Evolutionary conservation across 345 rosid species (phyloP).

Genomic region (Balakata baccata): DNA sequence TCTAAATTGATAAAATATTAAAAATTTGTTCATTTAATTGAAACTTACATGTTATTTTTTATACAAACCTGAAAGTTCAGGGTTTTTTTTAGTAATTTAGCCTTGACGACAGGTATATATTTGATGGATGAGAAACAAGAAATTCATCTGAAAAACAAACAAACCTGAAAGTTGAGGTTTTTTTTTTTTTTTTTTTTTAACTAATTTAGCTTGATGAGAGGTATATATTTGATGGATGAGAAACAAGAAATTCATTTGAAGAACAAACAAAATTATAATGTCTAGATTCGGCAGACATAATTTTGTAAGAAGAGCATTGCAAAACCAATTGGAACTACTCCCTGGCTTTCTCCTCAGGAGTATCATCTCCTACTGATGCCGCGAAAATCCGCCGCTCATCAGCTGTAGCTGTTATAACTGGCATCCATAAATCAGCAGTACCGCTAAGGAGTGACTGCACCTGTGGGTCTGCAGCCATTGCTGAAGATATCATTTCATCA

Average conservation of each 20-base stretch:
- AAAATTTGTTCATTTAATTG: too few species aligned
- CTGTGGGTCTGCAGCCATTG: conserved; percentile 65
- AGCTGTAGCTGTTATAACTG: conserved; percentile 74
- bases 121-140: too few species aligned
- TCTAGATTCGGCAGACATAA: background rate
- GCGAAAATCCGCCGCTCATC: conserved; percentile 63
- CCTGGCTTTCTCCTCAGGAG: conserved; percentile 11
- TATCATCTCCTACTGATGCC: conserved; percentile 32
- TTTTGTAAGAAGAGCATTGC: background rate
- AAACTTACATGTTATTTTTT: too few species aligned
- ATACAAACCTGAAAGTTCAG: too few species aligned
- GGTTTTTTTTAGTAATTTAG: too few species aligned
- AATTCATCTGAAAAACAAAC: background rate
- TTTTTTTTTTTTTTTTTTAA: too few species aligned
- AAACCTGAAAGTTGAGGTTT: too few species aligned
- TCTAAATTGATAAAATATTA: too few species aligned
- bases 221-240: background rate
- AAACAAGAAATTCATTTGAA: background rate
- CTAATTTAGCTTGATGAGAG: too few species aligned
- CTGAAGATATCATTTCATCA: conserved; percentile 78
- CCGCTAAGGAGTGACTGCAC: conserved; percentile 68
- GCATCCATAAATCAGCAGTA: conserved; percentile 79
- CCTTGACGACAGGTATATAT: too few species aligned
- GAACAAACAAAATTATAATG: background rate
- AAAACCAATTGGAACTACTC: background rate